Conservation (phyloP, 495 filamentous ascomycete species). For the Rusavskia elegans region DNA sequence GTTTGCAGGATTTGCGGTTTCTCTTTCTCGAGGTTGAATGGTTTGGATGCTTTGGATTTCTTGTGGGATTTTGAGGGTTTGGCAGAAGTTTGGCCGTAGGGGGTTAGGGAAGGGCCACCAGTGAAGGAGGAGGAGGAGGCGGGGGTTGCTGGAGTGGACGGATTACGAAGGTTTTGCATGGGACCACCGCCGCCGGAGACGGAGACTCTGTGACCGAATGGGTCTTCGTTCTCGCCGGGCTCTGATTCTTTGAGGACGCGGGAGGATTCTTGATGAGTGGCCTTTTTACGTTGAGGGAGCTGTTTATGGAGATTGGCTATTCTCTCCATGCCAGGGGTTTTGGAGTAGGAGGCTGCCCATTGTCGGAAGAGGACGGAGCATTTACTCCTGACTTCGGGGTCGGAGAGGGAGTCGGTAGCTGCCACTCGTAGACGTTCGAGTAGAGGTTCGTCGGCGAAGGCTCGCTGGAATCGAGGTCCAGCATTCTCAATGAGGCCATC, state of each 20-base stretch:
- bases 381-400: constrained; percentile 71
- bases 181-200: background rate
- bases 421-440: constrained; percentile 84
- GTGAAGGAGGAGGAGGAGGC: constrained; percentile 7
- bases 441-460: constrained; percentile 82
- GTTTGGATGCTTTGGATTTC: constrained; percentile 32
- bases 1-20: constrained; percentile 67
- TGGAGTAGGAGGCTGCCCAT: constrained; percentile 76
- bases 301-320: constrained; percentile 71
- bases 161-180: background rate
- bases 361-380: constrained; percentile 71
- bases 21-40: constrained; percentile 76
- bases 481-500: constrained; percentile 93
- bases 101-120: constrained; percentile 17
- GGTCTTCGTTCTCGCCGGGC: constrained; percentile 43
- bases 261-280: constrained; percentile 53
- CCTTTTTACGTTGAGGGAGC: constrained; percentile 49
- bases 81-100: constrained; percentile 8
- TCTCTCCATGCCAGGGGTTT: constrained; percentile 61
- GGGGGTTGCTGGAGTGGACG: background rate
- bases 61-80: constrained; percentile 20
- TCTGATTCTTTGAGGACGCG: constrained; percentile 68
- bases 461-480: constrained; percentile 70
- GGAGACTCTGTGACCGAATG: constrained; percentile 22
- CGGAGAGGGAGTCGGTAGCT: constrained; percentile 69